Evolutionary conservation across 495 filamentous ascomycete species (phyloP).

Genomic region (Penicillium diatomitis): DNA sequence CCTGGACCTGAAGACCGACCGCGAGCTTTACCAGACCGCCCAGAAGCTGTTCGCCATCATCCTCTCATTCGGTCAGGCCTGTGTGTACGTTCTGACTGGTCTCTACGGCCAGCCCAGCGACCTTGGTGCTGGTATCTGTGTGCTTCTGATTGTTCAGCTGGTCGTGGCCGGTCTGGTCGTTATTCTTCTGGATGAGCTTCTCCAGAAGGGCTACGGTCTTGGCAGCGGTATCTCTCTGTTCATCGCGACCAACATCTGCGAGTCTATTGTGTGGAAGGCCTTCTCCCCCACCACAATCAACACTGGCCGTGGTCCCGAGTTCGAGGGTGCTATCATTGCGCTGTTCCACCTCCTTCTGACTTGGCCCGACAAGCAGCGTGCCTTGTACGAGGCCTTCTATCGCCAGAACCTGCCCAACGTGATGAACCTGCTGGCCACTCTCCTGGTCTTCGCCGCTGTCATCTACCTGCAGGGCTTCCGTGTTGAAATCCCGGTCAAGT

Average conservation of each 20-base stretch:
- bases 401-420: constrained; percentile 99
- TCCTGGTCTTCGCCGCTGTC: constrained; percentile 89
- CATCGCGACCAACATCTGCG: constrained; percentile 99
- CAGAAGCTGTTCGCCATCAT: constrained; percentile 99
- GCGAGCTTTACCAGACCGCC: constrained; percentile 98
- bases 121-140: constrained; percentile 94
- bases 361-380: constrained; percentile 97
- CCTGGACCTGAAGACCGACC: constrained; percentile 97
- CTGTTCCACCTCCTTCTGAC: constrained; percentile 97
- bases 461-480: constrained; percentile 99
- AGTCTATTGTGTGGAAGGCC: constrained; percentile 99
- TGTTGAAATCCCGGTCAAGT: constrained; percentile 99
- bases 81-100: constrained; percentile 94
- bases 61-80: constrained; percentile 91
- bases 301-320: constrained; percentile 97
- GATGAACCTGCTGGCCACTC: constrained; percentile 94
- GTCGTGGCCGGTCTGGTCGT: constrained; percentile 95
- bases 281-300: constrained; percentile 99
- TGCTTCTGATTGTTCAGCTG: constrained; percentile 93
- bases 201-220: constrained; percentile 98
- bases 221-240: constrained; percentile 98
- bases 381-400: constrained; percentile 97
- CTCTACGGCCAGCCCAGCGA: constrained; percentile 94
- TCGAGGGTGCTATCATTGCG: constrained; percentile 97
- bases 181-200: constrained; percentile 96